These are phyloP conservation scores for Nicotiana attenuata DNA, from an alignment of 257 asterid species.

Conservation along the genomic window DNA sequence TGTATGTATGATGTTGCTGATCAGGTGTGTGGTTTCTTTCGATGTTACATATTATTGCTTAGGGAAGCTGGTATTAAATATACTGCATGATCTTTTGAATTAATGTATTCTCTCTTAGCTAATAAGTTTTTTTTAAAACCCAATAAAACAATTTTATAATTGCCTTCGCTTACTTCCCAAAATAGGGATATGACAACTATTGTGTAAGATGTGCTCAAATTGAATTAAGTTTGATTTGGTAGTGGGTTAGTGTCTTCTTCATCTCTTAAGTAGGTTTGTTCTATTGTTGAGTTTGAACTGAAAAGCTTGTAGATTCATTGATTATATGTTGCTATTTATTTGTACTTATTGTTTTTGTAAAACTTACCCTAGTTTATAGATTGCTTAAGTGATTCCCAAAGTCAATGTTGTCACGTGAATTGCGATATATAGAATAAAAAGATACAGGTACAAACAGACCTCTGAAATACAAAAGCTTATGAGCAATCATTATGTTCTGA, in stretches of 20 bases:
- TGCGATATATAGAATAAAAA: no score
- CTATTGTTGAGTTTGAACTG: neutral
- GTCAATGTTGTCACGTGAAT: no score
- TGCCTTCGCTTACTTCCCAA: neutral
- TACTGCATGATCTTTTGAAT: neutral
- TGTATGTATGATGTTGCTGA: conserved; percentile 96
- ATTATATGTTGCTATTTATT: neutral
- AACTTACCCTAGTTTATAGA: neutral
- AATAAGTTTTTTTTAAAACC: neutral
- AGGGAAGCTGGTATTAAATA: neutral
- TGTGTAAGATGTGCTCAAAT: neutral
- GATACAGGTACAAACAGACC: neutral
- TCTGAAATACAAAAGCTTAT: neutral
- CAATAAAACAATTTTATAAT: neutral
- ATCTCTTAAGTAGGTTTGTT: neutral
- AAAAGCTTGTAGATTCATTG: neutral
- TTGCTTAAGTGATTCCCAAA: neutral
- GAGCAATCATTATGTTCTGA: neutral
- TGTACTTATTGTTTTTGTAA: neutral
- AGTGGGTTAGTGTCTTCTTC: neutral
- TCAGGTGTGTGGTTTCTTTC: conserved; percentile 47
- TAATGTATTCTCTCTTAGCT: neutral
- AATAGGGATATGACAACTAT: neutral
- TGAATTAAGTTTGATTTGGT: neutral
- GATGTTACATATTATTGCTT: neutral